Conservation (phyloP, 176 grass and related monocot species). For the Phoenix roebelenii region DNA sequence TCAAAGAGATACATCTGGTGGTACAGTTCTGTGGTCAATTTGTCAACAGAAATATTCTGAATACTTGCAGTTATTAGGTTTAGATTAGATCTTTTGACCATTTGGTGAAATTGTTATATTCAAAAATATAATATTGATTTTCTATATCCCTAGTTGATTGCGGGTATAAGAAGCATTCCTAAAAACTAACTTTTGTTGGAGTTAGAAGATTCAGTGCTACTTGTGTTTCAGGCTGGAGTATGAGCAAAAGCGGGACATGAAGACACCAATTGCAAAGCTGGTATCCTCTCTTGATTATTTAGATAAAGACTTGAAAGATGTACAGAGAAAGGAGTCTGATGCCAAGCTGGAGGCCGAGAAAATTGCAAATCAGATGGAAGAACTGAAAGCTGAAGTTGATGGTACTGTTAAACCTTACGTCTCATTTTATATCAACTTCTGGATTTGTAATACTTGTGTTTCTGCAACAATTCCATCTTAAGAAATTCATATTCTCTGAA, state of each 20-base stretch:
- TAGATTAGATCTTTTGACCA: too few relatives aligned
- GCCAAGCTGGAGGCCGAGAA: constrained; percentile 52
- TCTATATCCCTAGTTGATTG: too few relatives aligned
- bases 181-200: too few relatives aligned
- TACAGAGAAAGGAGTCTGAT: constrained; percentile 62
- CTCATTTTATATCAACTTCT: constrained; percentile 1
- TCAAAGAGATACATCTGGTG: too few relatives aligned
- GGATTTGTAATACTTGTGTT: constrained; percentile 4
- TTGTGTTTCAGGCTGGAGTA: constrained; percentile 75
- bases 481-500: too few relatives aligned
- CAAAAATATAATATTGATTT: too few relatives aligned
- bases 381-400: constrained; percentile 67
- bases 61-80: too few relatives aligned
- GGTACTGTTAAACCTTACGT: constrained; percentile 37
- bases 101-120: too few relatives aligned
- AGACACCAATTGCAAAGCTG: constrained; percentile 65
- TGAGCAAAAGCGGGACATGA: constrained; percentile 90
- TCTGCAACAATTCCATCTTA: too few relatives aligned
- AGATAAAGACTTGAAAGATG: constrained; percentile 66
- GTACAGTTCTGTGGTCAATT: too few relatives aligned
- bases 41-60: too few relatives aligned
- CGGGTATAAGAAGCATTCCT: too few relatives aligned
- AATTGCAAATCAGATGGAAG: constrained; percentile 71
- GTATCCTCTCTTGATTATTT: constrained; percentile 45
- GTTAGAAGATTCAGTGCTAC: not conserved